Evolutionary conservation across 768 basidiomycete genomes (phyloP).

Genomic region (Cystofilobasidium macerans): DNA sequence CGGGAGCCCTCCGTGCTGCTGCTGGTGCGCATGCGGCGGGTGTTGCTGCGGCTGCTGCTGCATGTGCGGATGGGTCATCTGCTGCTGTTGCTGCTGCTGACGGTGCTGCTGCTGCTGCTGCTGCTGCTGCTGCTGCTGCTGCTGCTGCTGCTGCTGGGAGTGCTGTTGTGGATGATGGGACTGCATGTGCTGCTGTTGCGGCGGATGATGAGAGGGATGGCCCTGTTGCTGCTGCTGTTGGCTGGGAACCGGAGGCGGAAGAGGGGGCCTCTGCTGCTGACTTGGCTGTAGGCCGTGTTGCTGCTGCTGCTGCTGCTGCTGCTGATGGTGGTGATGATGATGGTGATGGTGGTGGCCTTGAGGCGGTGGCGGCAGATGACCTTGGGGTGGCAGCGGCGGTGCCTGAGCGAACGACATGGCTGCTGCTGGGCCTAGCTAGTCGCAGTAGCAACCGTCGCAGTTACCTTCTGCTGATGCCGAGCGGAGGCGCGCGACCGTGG

Average conservation of each 20-base stretch:
- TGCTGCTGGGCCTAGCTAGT: no score
- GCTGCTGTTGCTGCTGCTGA: background rate
- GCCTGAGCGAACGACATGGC: background rate
- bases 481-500: no score
- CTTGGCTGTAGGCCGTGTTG: no score
- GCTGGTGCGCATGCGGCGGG: background rate
- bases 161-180: background rate
- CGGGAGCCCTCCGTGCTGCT: no score
- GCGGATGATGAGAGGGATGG: background rate
- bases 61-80: no score
- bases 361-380: background rate
- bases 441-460: no score
- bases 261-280: background rate
- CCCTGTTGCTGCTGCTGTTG: conserved; percentile 16
- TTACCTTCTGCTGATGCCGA: no score
- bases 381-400: background rate
- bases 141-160: background rate
- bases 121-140: background rate
- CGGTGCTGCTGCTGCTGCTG: background rate
- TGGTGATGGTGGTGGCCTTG: background rate
- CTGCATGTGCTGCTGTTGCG: conserved; percentile 5
- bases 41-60: background rate
- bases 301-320: conserved; percentile 9
- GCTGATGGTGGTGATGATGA: background rate
- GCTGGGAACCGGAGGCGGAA: background rate